A percentile compares a stretch with the other conserved stretches of the same genome.
Conservation (phyloP, 2,329 filamentous ascomycete genomes). For the Arthrinium puccinioides region DNA sequence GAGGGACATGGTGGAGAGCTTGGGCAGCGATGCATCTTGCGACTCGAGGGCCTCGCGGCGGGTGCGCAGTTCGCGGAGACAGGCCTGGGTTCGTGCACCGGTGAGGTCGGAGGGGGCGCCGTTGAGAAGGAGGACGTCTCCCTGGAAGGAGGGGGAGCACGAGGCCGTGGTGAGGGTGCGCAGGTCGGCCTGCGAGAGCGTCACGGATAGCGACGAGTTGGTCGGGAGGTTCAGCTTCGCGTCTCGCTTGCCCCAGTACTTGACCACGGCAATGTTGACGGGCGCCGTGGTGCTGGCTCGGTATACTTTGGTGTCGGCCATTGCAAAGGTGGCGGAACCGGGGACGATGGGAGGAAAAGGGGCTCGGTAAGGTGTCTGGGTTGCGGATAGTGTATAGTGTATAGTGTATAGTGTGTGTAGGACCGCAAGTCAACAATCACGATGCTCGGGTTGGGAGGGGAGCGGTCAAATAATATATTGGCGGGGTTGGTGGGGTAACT, state of each 20-base stretch:
- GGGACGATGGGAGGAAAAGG: too few species aligned
- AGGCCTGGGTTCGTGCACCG: constrained; percentile 87
- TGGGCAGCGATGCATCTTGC: constrained; percentile 66
- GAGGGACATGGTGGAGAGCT: constrained; percentile 69
- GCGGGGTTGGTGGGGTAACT: not conserved
- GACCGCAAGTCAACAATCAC: constrained; percentile 1
- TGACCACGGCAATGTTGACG: constrained; percentile 97
- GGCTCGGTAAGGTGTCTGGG: too few species aligned
- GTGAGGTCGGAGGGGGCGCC: constrained; percentile 75
- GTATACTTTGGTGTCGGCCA: constrained; percentile 58
- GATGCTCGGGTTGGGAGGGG: not conserved
- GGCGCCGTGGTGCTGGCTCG: constrained; percentile 93
- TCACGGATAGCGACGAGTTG: constrained; percentile 95
- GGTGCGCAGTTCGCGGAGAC: constrained; percentile 76
- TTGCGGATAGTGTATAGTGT: not conserved
- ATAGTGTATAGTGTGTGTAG: not conserved
- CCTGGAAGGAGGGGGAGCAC: constrained; percentile 66
- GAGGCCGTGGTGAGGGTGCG: constrained; percentile 94
- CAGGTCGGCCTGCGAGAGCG: constrained; percentile 86
- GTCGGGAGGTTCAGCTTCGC: constrained; percentile 90
- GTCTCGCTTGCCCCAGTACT: constrained; percentile 99
- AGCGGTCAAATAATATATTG: not conserved
- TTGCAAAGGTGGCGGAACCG: constrained; percentile 13
- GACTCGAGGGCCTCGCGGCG: constrained; percentile 72
- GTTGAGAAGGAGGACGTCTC: constrained; percentile 76